Base-by-base conservation (phyloP, 352 stramenopile genomes). In the Phytopythium montanum region DNA sequence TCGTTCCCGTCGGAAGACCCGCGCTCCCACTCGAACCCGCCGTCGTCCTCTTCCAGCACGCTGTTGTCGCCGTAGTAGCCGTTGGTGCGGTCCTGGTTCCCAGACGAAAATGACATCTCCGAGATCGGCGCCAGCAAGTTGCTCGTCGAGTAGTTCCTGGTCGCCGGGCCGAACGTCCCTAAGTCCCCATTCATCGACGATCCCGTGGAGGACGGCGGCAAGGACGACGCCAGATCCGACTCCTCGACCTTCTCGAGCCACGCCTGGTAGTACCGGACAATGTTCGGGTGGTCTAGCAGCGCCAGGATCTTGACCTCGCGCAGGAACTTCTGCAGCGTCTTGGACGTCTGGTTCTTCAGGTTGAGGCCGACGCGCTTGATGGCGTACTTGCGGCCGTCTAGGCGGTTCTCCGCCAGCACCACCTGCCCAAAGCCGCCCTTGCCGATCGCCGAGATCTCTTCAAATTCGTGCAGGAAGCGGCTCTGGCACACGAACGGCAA, bases 371-470 rank as follows among this genome's bases (percentile, higher is more conserved):
- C 81, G 38, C 85, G 80, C 69, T 98, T 98, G 44, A 98, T 91
- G 1, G 94, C 95, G 68, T 97, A 98, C 38, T 96, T 87, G 59
- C 92, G 80, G 25, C 93, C 83, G 74, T 99, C 95, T 0, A 98
- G 70, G 8, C 92, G 87, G 70, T 99, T 98, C 52, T 96, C 85
- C 14, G 90, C 91, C 31, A 97, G 81, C 54, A 98, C 92, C 5
- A 99, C 95, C 79, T 98, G 89, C 18, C 95, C 95, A 36, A 97
- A 98, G 1, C 94, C 95, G 45, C 95, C 95, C 66, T 96, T 86
- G 18, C 94, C 95, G 51, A 99, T 84, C 9, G 91, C 75, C 21
- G 85, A 92, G 13, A 92, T 62, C 61, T 94, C 80, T 31, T 88
- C 75, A 70, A 94, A 94, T 46, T 94, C 85, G 52, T 94, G 92